These are phyloP conservation scores for Amanita thiersii DNA, from an alignment of 768 basidiomycete genomes.

Conservation along the genomic window DNA sequence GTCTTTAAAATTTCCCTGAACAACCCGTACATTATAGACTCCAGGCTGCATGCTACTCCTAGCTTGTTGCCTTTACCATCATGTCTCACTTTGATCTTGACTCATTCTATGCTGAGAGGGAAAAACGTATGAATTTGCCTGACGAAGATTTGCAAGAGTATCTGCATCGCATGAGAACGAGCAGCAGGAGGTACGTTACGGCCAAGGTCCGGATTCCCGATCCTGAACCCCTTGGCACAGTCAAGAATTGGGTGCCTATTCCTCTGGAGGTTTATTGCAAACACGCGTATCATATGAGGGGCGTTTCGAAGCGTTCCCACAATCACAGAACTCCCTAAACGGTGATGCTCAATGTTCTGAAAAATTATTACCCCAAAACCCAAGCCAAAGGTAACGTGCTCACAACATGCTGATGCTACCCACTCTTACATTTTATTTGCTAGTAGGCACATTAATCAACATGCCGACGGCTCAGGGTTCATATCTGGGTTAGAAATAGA, in stretches of 20 bases:
- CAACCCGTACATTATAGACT: no score
- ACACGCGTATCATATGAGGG: neutral
- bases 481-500: no score
- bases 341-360: no score
- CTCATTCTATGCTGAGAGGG: conserved; percentile 47
- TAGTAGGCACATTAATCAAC: no score
- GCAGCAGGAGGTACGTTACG: conserved; percentile 15
- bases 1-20: no score
- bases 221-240: neutral
- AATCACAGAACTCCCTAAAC: no score
- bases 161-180: conserved; percentile 22
- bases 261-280: neutral
- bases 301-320: no score
- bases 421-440: no score
- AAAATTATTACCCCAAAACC: no score
- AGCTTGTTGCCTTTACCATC: neutral
- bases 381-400: no score
- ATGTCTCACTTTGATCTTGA: conserved; percentile 27
- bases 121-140: conserved; percentile 42
- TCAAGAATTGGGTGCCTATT: neutral
- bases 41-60: neutral
- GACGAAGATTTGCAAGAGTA: conserved; percentile 47
- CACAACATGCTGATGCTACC: no score
- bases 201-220: neutral
- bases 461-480: no score